Conservation (phyloP, 148 eudicot species). For the Fagopyrum homotropicum region DNA sequence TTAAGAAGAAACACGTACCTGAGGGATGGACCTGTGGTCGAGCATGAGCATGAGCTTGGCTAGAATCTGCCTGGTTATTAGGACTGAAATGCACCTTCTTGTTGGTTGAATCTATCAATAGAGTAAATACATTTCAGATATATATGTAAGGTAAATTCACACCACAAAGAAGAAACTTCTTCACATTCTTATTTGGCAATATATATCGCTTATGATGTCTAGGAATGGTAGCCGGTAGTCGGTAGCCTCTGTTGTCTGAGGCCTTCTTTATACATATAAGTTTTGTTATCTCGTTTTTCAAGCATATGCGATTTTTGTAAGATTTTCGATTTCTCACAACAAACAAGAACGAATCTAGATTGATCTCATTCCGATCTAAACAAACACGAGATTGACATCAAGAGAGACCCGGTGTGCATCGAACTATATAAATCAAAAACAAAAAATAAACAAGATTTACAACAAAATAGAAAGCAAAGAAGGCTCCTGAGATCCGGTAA, state of each 20-base stretch:
- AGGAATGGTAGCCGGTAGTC: conserved; percentile 79
- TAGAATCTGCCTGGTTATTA: conserved; percentile 42
- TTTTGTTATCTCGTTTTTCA: too few species aligned
- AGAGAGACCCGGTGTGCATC: too few species aligned
- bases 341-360: too few species aligned
- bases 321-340: too few species aligned
- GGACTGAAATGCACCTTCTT: conserved; percentile 95
- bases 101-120: conserved; percentile 48
- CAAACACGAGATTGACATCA: too few species aligned
- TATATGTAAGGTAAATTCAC: conserved; percentile 6
- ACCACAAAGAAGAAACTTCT: neutral
- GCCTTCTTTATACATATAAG: conserved; percentile 79
- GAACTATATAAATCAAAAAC: too few species aligned
- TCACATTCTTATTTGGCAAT: conserved; percentile 69
- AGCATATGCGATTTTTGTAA: too few species aligned
- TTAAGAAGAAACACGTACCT: conserved; percentile 33
- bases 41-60: conserved; percentile 53
- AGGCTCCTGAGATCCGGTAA: too few species aligned
- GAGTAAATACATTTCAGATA: neutral
- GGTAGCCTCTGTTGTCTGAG: conserved; percentile 86
- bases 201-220: conserved; percentile 93
- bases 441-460: too few species aligned
- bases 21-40: conserved; percentile 59
- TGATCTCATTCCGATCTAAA: too few species aligned
- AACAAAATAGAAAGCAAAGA: too few species aligned